Percentiles rank a stretch among this genome's conserved stretches.
Evolutionary conservation across 1,284 basidiomycete genomes (phyloP).

Genomic region (Fomitiporia mediterranea): DNA sequence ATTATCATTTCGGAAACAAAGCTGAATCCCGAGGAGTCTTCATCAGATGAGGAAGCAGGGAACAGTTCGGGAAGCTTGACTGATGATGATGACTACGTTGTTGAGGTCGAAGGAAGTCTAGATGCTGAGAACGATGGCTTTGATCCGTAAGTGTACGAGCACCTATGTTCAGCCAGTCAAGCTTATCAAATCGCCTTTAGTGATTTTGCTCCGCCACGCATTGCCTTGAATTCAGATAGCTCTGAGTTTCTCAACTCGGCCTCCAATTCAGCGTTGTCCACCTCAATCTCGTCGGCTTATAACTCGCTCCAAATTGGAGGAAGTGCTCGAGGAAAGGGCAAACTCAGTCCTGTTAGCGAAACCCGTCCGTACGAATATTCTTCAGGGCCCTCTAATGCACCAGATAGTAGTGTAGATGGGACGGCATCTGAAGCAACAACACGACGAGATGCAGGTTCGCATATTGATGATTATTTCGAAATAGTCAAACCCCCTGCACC

Average conservation of each 20-base stretch:
- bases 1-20: slow-evolving; percentile 25
- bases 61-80: slow-evolving; percentile 19
- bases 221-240: slow-evolving; percentile 47
- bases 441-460: slow-evolving; percentile 23
- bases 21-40: slow-evolving; percentile 45
- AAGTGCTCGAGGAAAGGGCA: slow-evolving; percentile 40
- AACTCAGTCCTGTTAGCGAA: slow-evolving; percentile 68
- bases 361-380: slow-evolving; percentile 25
- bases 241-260: slow-evolving; percentile 45
- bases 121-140: slow-evolving; percentile 58
- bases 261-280: slow-evolving; percentile 31
- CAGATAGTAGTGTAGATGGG: slow-evolving; percentile 6
- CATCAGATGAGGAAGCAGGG: slow-evolving; percentile 46
- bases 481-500: slow-evolving; percentile 36
- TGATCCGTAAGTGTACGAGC: slow-evolving; percentile 63
- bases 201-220: slow-evolving; percentile 48
- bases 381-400: not conserved
- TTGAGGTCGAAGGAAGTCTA: slow-evolving; percentile 47
- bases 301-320: slow-evolving; percentile 42
- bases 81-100: slow-evolving; percentile 54
- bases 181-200: slow-evolving; percentile 28
- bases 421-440: slow-evolving; percentile 16
- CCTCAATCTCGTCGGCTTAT: slow-evolving; percentile 47
- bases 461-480: slow-evolving; percentile 40
- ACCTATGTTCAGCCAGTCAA: too few relatives aligned